A percentile compares a stretch with the other conserved stretches of the same genome.
Conservation (phyloP, 2,329 filamentous ascomycete genomes). For the Curvularia sp. region DNA sequence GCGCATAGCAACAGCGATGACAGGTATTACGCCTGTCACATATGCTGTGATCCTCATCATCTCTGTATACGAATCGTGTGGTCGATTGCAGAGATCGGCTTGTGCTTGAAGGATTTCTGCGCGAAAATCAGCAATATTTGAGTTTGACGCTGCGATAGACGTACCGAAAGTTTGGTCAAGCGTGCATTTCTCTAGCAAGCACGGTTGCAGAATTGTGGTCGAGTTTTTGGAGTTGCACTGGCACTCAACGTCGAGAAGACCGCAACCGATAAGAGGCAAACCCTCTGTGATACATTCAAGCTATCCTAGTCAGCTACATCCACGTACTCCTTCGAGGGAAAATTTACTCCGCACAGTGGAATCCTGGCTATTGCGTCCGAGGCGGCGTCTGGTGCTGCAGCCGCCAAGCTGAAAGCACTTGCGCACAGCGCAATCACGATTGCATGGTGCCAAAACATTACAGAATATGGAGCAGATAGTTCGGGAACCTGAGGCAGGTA, state of each 20-base stretch:
- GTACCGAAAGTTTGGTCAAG: slow-evolving; percentile 9
- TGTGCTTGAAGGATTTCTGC: slow-evolving; percentile 5
- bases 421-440: neutral
- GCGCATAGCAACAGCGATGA: slow-evolving; percentile 11
- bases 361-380: neutral
- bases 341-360: slow-evolving; percentile 1
- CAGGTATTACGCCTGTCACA: slow-evolving; percentile 9
- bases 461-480: neutral
- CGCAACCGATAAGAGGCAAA: slow-evolving; percentile 8
- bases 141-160: neutral
- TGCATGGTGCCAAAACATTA: neutral
- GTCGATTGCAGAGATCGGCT: slow-evolving; percentile 9
- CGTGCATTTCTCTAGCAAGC: slow-evolving; percentile 6
- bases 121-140: neutral
- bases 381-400: neutral
- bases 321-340: neutral
- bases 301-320: neutral
- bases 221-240: slow-evolving; percentile 15
- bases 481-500: neutral
- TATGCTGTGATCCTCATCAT: slow-evolving; percentile 5
- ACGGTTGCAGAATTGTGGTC: slow-evolving; percentile 12
- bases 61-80: slow-evolving; percentile 4
- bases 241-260: slow-evolving; percentile 10
- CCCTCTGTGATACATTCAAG: slow-evolving; percentile 10
- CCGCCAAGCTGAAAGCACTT: neutral